Base-by-base conservation (phyloP, 1,139 yeast genomes). In the Torulaspora globosa region DNA sequence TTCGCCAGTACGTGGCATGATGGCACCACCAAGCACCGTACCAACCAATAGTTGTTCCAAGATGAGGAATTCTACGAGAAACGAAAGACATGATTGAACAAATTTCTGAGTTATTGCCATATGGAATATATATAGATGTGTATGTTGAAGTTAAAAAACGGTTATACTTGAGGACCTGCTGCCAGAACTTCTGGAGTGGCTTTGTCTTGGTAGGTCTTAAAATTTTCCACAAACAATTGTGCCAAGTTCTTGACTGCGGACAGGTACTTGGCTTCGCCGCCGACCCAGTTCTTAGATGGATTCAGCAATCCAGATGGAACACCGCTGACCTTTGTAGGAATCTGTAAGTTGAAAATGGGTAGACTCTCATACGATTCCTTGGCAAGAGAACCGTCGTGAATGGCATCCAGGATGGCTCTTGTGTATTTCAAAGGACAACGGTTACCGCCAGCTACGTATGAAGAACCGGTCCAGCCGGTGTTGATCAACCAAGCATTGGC, bases 391-490 rank as follows among this genome's bases (percentile, higher is more conserved):
- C 97, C 98, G 55, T 89, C 80, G 74, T 92, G 97, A 64, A 92
- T 90, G 44, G 97, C 82, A 69, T 92, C 96, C 67, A 92, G 78
- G 56, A 92, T 90, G 52, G 96, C 96, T 75, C 98, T 85, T 53
- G 98, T 92, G 81, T 89, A 90, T 72, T 92, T 92, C 71, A 92
- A 81, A 49, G 97, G 94, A 74, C 97, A 92, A 76, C 98, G 85
- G 77, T 86, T 84, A 67, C 97, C 98, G 61, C 97, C 97, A 69
- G 82, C 79, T 52, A 88, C 76, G 59, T 86, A 95, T 55, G 95
- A 84, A 59, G 92, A 81, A 57, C 98, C 98, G 59, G 90, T 88
- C 98, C 98, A 92, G 55, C 98, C 98, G 59, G 98, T 92, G 76
- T 92, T 92, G 68, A 92, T 80, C 70, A 92, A 79, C 96, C 96